phyloP scores from a whole-genome alignment of 2,329 filamentous ascomycete species.

The Biscogniauxia marginata region DNA sequence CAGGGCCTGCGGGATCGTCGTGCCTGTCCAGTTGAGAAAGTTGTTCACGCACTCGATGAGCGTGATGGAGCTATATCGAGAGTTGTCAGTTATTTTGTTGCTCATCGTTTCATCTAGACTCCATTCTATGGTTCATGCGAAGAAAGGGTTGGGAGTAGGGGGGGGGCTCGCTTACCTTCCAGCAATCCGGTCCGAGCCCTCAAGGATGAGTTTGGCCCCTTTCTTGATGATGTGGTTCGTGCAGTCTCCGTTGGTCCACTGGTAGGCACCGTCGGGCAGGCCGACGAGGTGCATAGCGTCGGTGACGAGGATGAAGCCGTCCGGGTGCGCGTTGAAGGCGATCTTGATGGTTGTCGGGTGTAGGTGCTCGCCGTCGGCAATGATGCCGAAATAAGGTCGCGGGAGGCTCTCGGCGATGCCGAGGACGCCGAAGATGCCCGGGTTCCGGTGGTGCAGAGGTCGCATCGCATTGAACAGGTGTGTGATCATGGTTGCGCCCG shows the following conservation, averaged over 20 bases:
- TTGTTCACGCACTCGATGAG: slow-evolving; percentile 83
- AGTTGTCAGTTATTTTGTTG: background rate
- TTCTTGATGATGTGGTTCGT: slow-evolving; percentile 64
- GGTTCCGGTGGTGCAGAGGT: slow-evolving; percentile 86
- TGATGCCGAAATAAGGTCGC: slow-evolving; percentile 82
- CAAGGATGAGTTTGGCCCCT: slow-evolving; percentile 69
- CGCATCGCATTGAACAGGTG: slow-evolving; percentile 95
- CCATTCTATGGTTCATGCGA: background rate
- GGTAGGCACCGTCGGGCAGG: slow-evolving; percentile 78
- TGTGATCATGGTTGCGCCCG: slow-evolving; percentile 84
- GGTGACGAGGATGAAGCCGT: slow-evolving; percentile 84
- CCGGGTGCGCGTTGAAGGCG: slow-evolving; percentile 80
- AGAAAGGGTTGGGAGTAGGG: background rate
- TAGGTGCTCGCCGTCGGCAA: slow-evolving; percentile 86
- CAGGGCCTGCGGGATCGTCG: slow-evolving; percentile 65
- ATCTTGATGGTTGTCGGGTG: slow-evolving; percentile 88
- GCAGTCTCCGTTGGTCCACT: slow-evolving; percentile 74
- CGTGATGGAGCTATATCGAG: slow-evolving; percentile 56
- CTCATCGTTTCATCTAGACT: background rate
- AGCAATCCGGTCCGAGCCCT: slow-evolving; percentile 77
- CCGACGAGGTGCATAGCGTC: slow-evolving; percentile 90
- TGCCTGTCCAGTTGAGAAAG: slow-evolving; percentile 73
- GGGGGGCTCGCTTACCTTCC: slow-evolving; percentile 58
- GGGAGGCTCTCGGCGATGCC: slow-evolving; percentile 59
- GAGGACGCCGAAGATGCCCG: slow-evolving; percentile 83